Evolutionary conservation across 768 basidiomycete species (phyloP).

Genomic region (Termitomyces sp.): DNA sequence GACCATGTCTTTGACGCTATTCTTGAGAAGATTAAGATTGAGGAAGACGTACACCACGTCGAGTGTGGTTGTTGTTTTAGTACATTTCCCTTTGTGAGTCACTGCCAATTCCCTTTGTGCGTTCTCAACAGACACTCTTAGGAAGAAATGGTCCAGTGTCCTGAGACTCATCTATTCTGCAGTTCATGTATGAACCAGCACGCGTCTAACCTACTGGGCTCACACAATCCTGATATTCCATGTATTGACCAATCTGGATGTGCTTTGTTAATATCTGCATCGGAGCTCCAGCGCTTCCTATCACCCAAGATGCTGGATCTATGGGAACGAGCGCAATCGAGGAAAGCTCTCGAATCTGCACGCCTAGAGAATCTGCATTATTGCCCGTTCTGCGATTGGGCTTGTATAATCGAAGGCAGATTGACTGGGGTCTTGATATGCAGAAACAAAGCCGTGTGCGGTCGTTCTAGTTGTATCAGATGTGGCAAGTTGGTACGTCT

Average conservation of each 20-base stretch:
- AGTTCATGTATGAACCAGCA: slow-evolving; percentile 62
- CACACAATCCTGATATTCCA: slow-evolving; percentile 52
- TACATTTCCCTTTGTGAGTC: slow-evolving; percentile 61
- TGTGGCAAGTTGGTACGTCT: slow-evolving; percentile 66
- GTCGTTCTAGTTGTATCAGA: slow-evolving; percentile 67
- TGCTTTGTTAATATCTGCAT: slow-evolving; percentile 56
- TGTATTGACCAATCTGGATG: slow-evolving; percentile 85
- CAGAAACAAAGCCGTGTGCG: slow-evolving; percentile 61
- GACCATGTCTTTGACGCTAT: slow-evolving; percentile 53
- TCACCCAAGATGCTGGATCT: slow-evolving; percentile 59
- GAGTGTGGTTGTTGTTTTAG: slow-evolving; percentile 90
- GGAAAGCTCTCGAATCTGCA: slow-evolving; percentile 74
- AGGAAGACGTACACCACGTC: slow-evolving; percentile 38
- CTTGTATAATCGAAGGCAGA: slow-evolving; percentile 62
- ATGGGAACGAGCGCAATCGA: slow-evolving; percentile 69
- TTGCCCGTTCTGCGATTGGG: slow-evolving; percentile 90
- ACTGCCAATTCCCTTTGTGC: not conserved
- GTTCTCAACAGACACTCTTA: slow-evolving; percentile 21
- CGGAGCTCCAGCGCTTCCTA: slow-evolving; percentile 66
- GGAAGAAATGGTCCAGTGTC: slow-evolving; percentile 86
- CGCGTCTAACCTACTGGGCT: slow-evolving; percentile 59
- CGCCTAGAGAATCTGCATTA: slow-evolving; percentile 78
- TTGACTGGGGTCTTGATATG: slow-evolving; percentile 57
- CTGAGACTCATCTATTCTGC: slow-evolving; percentile 88
- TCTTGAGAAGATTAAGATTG: slow-evolving; percentile 46